These are phyloP conservation scores for Xylaria sp. DNA, from an alignment of 2,329 filamentous ascomycete genomes.

Conservation along the genomic window DNA sequence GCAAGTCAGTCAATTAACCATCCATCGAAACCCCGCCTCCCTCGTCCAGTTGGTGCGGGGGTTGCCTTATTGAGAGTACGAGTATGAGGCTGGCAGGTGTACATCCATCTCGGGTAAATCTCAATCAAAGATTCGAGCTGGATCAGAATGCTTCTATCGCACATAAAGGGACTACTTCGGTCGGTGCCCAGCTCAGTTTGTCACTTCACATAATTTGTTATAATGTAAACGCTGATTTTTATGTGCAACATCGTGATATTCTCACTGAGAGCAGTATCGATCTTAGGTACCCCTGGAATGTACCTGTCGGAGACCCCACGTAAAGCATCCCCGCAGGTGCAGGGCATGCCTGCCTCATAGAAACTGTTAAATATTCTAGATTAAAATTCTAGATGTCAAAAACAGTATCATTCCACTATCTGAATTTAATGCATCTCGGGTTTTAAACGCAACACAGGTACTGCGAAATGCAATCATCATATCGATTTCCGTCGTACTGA, in stretches of 20 bases:
- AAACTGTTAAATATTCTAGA: not conserved
- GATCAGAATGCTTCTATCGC: not conserved
- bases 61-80: not conserved
- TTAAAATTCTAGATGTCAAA: not conserved
- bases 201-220: not conserved
- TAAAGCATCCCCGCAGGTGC: not conserved
- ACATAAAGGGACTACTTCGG: too few species aligned
- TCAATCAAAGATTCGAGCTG: not conserved
- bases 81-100: not conserved
- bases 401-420: not conserved
- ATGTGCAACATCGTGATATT: not conserved
- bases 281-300: not conserved
- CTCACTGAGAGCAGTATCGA: not conserved
- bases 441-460: not conserved
- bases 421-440: not conserved
- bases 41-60: constrained; percentile 2
- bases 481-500: not conserved
- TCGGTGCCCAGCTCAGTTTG: too few species aligned
- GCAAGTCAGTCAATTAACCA: not conserved
- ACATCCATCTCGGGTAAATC: not conserved
- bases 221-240: not conserved
- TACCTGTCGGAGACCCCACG: not conserved
- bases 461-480: not conserved
- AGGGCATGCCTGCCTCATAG: not conserved
- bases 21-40: not conserved